Evolutionary conservation across 805 yeast species (phyloP).

Genomic region (Candida boleticola): DNA sequence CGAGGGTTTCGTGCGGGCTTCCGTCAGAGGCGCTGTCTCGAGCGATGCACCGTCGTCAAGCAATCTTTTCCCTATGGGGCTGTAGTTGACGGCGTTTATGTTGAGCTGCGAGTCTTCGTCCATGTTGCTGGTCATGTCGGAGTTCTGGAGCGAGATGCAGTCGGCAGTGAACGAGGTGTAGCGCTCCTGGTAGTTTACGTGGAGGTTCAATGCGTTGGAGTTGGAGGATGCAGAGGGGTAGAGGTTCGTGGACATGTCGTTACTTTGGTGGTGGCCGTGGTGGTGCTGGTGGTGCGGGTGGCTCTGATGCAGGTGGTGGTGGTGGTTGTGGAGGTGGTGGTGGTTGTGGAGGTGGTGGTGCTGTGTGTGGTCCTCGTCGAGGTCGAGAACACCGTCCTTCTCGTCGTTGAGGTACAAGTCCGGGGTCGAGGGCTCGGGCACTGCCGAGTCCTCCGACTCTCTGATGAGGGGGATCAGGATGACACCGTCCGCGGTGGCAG

Average conservation of each 20-base stretch:
- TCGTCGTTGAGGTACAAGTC: not conserved
- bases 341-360: not conserved
- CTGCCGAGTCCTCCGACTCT: not conserved
- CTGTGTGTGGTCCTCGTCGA: not conserved
- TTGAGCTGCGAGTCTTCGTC: slow-evolving; percentile 6
- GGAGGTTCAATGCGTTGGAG: not conserved
- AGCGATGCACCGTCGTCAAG: not conserved
- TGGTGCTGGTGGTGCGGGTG: not conserved
- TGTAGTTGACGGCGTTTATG: not conserved
- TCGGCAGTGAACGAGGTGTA: slow-evolving; percentile 34
- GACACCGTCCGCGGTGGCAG: not conserved
- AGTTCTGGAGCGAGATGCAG: slow-evolving; percentile 35
- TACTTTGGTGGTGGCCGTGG: not conserved
- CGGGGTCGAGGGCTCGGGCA: not conserved
- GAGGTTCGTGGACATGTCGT: not conserved
- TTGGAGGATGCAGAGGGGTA: not conserved
- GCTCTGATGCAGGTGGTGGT: not conserved
- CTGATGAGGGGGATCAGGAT: not conserved
- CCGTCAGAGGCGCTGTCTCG: slow-evolving; percentile 1
- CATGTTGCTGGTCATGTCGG: slow-evolving; percentile 34
- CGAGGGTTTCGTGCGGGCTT: not conserved
- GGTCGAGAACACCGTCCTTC: no score
- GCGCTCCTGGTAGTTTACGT: slow-evolving; percentile 13
- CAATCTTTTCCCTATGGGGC: slow-evolving; percentile 4
- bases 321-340: not conserved